phyloP scores from a whole-genome alignment of 306 rosid genomes.

The Inga laurina region DNA sequence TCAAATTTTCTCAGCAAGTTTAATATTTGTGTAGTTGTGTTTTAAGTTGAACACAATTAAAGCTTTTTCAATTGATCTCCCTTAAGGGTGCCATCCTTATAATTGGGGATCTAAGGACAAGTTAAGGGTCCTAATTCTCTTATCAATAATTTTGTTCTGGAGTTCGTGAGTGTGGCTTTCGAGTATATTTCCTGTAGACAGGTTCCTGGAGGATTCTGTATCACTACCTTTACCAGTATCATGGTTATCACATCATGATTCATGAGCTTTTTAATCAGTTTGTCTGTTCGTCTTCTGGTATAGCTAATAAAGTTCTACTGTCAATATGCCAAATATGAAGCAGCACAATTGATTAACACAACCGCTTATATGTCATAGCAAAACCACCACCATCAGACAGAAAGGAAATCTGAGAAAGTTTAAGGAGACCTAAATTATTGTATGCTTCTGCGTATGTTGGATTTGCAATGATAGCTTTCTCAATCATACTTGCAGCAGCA shows the following conservation, averaged over 20 bases:
- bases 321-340: constrained; percentile 17
- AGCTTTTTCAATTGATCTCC: too few species aligned
- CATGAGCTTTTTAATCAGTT: constrained; percentile 4
- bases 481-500: constrained; percentile 98
- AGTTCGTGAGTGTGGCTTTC: too few species aligned
- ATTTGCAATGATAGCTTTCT: constrained; percentile 94
- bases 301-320: not conserved
- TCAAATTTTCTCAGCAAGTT: too few species aligned
- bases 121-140: too few species aligned
- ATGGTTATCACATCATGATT: constrained; percentile 10
- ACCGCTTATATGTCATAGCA: not conserved
- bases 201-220: too few species aligned
- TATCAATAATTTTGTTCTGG: too few species aligned
- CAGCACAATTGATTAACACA: constrained; percentile 22
- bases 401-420: not conserved
- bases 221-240: constrained; percentile 9
- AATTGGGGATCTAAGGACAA: too few species aligned
- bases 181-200: too few species aligned
- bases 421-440: constrained; percentile 79
- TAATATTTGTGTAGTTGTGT: too few species aligned
- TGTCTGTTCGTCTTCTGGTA: not conserved
- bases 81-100: too few species aligned
- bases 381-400: not conserved
- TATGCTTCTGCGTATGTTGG: constrained; percentile 99
- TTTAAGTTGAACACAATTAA: too few species aligned